Evolutionary conservation across 495 filamentous ascomycete species (phyloP).

Genomic region (Parathielavia hyrcaniae): DNA sequence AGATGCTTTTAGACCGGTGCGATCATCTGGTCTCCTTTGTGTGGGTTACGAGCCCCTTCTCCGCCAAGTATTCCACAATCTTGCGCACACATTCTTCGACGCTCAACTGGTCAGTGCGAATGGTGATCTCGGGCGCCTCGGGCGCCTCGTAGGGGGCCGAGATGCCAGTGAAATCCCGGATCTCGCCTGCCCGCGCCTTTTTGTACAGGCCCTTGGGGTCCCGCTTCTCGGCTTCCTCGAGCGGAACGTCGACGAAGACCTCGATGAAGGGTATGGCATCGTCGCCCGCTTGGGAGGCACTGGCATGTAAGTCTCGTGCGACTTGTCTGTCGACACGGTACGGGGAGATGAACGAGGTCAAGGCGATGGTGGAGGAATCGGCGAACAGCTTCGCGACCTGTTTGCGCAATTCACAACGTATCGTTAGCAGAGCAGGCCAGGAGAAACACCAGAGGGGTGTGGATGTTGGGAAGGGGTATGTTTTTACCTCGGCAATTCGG

Average conservation of each 20-base stretch:
- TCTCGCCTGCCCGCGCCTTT: slow-evolving; percentile 86
- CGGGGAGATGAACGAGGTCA: slow-evolving; percentile 96
- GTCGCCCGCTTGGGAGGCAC: slow-evolving; percentile 43
- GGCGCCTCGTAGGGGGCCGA: slow-evolving; percentile 91
- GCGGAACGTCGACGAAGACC: slow-evolving; percentile 79
- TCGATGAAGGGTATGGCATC: slow-evolving; percentile 79
- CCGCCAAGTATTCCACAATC: slow-evolving; percentile 75
- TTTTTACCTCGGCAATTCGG: slow-evolving; percentile 72
- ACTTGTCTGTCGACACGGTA: slow-evolving; percentile 79
- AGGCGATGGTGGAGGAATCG: slow-evolving; percentile 75
- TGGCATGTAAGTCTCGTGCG: slow-evolving; percentile 71
- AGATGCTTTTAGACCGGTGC: too few species aligned
- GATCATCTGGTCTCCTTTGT: slow-evolving; percentile 33
- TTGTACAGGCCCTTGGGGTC: slow-evolving; percentile 98
- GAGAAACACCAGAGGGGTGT: not conserved
- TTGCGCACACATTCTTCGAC: slow-evolving; percentile 79
- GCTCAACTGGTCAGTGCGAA: slow-evolving; percentile 66
- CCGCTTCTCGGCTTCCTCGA: slow-evolving; percentile 85
- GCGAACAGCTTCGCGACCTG: slow-evolving; percentile 94
- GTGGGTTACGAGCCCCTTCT: slow-evolving; percentile 36
- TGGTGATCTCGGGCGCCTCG: slow-evolving; percentile 74
- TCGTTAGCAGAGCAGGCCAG: not conserved
- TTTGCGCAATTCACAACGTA: not conserved
- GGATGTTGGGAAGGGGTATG: not conserved
- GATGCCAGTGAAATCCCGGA: slow-evolving; percentile 96